Evolutionary conservation across 331 rosid species (phyloP).

Genomic region (Quercus phellos): DNA sequence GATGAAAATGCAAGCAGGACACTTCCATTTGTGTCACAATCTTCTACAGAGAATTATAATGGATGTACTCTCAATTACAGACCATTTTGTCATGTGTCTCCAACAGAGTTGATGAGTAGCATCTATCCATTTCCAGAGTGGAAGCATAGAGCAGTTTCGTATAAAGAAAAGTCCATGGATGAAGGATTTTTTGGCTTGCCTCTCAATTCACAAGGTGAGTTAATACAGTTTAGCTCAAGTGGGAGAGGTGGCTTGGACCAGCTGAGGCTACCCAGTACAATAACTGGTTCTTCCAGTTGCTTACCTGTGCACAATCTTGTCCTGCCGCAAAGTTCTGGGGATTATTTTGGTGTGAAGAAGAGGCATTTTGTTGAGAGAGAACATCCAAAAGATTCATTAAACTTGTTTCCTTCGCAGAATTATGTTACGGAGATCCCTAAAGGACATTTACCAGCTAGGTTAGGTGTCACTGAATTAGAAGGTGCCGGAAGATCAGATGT

Average conservation of each 20-base stretch:
- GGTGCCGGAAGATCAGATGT: conserved; percentile 45
- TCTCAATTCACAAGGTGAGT: conserved; percentile 89
- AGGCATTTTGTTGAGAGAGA: conserved; percentile 44
- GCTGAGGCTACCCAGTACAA: conserved; percentile 34
- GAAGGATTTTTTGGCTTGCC: conserved; percentile 71
- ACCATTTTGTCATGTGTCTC: conserved; percentile 27
- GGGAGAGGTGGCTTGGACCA: conserved; percentile 35
- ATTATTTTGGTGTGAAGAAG: conserved; percentile 33
- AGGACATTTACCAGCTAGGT: conserved; percentile 50
- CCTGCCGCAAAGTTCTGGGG: conserved; percentile 35
- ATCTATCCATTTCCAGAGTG: conserved; percentile 35
- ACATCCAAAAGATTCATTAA: conserved; percentile 33
- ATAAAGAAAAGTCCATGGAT: conserved; percentile 34
- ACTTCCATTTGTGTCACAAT: conserved; percentile 35
- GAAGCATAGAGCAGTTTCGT: conserved; percentile 37
- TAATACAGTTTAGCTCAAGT: conserved; percentile 68
- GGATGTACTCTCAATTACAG: conserved; percentile 27
- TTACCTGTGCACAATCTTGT: conserved; percentile 29
- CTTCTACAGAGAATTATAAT: conserved; percentile 32
- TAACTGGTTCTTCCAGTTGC: conserved; percentile 36
- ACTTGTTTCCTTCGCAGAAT: conserved; percentile 42
- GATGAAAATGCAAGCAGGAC: conserved; percentile 43
- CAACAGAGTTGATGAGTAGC: conserved; percentile 38
- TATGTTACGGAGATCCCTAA: conserved; percentile 19
- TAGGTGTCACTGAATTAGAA: conserved; percentile 47